phyloP scores from a whole-genome alignment of 345 rosid genomes.

The Eucalyptus paniculata region DNA sequence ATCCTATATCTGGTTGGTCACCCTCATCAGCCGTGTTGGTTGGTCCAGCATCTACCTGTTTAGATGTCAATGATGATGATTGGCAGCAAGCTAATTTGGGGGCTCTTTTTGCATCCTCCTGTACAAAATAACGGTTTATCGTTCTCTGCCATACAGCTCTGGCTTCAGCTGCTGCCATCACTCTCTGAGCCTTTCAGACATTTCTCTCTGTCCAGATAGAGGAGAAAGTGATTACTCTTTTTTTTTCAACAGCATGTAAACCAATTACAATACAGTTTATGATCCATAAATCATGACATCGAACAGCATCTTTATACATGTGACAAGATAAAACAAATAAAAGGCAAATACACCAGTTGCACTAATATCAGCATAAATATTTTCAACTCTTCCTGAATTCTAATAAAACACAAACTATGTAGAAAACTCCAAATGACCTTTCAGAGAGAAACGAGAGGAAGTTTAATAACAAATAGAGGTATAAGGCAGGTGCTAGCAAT shows the following conservation, averaged over 20 bases:
- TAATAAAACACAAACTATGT: neutral
- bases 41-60: constrained; percentile 38
- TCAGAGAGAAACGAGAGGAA: neutral
- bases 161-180: constrained; percentile 90
- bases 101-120: constrained; percentile 97
- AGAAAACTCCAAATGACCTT: neutral
- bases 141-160: constrained; percentile 90
- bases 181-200: constrained; percentile 18
- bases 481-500: neutral
- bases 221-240: neutral
- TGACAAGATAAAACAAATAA: neutral
- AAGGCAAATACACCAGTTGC: neutral
- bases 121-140: constrained; percentile 88
- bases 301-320: neutral
- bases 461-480: neutral
- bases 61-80: constrained; percentile 54
- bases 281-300: neutral
- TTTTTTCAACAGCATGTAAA: neutral
- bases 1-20: constrained; percentile 31
- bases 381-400: neutral
- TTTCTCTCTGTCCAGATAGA: constrained; percentile 1
- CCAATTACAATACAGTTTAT: neutral
- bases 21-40: constrained; percentile 18
- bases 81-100: constrained; percentile 86
- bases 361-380: neutral